phyloP scores from a whole-genome alignment of 768 basidiomycete species.

The Russula vinacea region DNA sequence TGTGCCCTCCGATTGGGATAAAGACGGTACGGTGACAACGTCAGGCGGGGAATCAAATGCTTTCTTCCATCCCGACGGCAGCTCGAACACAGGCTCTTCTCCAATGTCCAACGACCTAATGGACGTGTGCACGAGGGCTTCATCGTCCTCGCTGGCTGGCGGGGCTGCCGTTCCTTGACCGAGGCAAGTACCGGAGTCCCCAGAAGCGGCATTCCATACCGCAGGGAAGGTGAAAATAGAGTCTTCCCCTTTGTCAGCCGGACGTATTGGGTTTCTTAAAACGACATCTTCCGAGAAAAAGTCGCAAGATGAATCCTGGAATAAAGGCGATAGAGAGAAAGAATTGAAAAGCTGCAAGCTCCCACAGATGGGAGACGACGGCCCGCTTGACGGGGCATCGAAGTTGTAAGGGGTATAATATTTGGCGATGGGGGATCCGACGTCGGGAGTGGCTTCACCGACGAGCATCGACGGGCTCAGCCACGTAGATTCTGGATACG shows the following conservation, averaged over 20 bases:
- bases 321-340: conserved; percentile 8
- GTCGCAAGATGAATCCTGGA: neutral
- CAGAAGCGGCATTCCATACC: neutral
- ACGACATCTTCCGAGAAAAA: neutral
- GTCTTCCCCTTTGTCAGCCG: conserved; percentile 8
- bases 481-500: conserved; percentile 19
- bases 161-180: neutral
- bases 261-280: neutral
- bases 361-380: conserved; percentile 5
- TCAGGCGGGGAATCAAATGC: neutral
- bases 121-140: conserved; percentile 17
- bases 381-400: neutral
- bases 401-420: neutral
- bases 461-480: conserved; percentile 10
- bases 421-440: neutral
- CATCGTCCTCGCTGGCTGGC: conserved; percentile 14
- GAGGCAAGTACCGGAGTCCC: conserved; percentile 11
- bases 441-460: neutral
- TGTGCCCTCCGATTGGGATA: neutral
- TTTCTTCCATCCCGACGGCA: conserved; percentile 20
- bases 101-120: conserved; percentile 23
- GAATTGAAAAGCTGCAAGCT: conserved; percentile 4
- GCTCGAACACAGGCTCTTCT: conserved; percentile 21
- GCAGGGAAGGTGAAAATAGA: neutral
- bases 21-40: neutral